Evolutionary conservation across 2,329 filamentous ascomycete species (phyloP), one percentile per base, ranked within the genome.

Genomic region (Aspergillus sergii): DNA sequence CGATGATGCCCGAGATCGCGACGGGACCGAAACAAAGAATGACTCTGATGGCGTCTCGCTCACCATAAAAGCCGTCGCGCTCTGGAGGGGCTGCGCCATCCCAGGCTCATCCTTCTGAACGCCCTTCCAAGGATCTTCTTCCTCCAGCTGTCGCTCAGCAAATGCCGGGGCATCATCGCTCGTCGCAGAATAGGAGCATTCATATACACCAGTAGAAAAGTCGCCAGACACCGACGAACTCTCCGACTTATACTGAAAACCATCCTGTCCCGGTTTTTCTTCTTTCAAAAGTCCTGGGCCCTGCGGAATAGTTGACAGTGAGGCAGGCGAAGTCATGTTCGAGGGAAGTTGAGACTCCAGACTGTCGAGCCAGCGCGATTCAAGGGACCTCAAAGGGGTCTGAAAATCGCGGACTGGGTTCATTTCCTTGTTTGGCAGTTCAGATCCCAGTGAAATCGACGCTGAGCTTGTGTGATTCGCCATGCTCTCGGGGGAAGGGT

Each of bases 141-240:
- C 75, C 48, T 76, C 74, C 51, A 75, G 46, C 50, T 73, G 69
- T 48, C 65, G 71, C 19, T 77, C 74, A 3, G 71, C 69, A 62
- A 75, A 73, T 9, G 66, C 65, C 21, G 72, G 65, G 10, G 70
- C 57, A 10, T 77, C 73, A 28, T 75, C 76, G 41, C 69, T 74
- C 7, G 73, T 72, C 8, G 71, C 67, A 7, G 76, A 74, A 62
- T 73, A 78, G 23, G 75, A 70, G 61, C 67, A 72, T 34, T 78
- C 76, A 48, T 76, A 75, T 26, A 73, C 62, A 16, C 69, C 71
- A n/a, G 32, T 12, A 14, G 76, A 64, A 21, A 75, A 14, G 57
- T 78, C 76, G 19, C 73, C 76, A 5, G 76, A 73, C n/a, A 75
- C 72, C 0, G 77, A 78, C 28, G 76, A 77, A 60, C 69, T 77